phyloP scores from a whole-genome alignment of 257 asterid genomes.

The Craterostigma plantagineum region DNA sequence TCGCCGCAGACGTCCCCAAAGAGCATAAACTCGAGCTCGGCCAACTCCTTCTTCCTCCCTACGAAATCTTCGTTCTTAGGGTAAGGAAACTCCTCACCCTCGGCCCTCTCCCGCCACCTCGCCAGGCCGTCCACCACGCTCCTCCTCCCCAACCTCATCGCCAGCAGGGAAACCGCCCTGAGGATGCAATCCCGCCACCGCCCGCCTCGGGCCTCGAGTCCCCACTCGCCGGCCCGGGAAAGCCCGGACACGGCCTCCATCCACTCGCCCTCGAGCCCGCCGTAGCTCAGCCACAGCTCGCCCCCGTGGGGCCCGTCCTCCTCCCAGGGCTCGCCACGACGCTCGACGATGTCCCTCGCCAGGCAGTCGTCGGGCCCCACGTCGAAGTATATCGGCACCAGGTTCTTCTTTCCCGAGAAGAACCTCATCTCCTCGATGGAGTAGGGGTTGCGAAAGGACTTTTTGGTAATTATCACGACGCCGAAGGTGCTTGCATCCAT shows the following conservation, averaged over 20 bases:
- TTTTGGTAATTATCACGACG: constrained; percentile 69
- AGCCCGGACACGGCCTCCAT: constrained; percentile 58
- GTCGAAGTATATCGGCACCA: constrained; percentile 84
- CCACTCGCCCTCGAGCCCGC: constrained; percentile 91
- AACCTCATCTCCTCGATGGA: constrained; percentile 72
- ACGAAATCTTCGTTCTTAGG: constrained; percentile 67
- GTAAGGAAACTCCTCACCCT: constrained; percentile 71
- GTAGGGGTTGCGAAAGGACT: constrained; percentile 69
- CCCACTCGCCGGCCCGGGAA: constrained; percentile 88
- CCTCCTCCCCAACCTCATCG: constrained; percentile 81
- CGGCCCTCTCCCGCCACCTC: constrained; percentile 73
- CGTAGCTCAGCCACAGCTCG: constrained; percentile 74
- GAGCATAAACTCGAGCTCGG: constrained; percentile 77
- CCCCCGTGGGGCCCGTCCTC: constrained; percentile 94
- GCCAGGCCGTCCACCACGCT: constrained; percentile 65
- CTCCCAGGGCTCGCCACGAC: constrained; percentile 89
- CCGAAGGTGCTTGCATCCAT: constrained; percentile 78
- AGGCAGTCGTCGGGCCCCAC: constrained; percentile 82
- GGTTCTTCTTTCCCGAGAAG: constrained; percentile 80
- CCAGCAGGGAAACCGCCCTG: constrained; percentile 74
- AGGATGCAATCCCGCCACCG: constrained; percentile 89
- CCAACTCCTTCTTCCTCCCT: constrained; percentile 72
- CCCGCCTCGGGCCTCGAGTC: constrained; percentile 74
- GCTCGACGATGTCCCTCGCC: constrained; percentile 75
- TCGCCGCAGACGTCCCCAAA: constrained; percentile 74